Evolutionary conservation across 2,329 filamentous ascomycete species (phyloP).

Genomic region (Cryphonectria nitschkei): DNA sequence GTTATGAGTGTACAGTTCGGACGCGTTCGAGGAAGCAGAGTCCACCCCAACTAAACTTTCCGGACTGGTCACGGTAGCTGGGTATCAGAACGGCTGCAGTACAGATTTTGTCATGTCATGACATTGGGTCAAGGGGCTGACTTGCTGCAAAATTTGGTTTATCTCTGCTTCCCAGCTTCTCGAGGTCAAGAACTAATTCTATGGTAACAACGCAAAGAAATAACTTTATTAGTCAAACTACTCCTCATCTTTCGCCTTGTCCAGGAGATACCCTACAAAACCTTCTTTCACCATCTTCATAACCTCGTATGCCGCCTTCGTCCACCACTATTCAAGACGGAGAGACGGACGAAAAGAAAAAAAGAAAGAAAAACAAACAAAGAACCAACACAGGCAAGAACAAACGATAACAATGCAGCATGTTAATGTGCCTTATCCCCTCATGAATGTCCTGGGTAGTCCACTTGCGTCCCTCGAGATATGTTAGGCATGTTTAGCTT

Average conservation of each 20-base stretch:
- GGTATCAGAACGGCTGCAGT: background rate
- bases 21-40: no score
- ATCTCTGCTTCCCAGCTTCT: slow-evolving; percentile 19
- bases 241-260: background rate
- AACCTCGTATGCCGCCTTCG: background rate
- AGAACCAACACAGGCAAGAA: background rate
- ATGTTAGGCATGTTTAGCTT: slow-evolving; percentile 5
- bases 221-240: background rate
- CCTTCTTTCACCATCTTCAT: slow-evolving; percentile 2
- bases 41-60: background rate
- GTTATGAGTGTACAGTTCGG: no score
- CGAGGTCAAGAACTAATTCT: slow-evolving; percentile 1
- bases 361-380: background rate
- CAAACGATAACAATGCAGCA: slow-evolving; percentile 5
- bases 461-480: background rate
- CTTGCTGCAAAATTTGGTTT: background rate
- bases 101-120: background rate
- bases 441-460: background rate
- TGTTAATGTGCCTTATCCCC: background rate
- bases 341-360: background rate
- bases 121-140: background rate
- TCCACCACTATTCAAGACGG: background rate
- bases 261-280: slow-evolving; percentile 10
- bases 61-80: background rate
- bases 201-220: background rate